Percentiles rank a stretch among this genome's conserved stretches.
Evolutionary conservation across 2,329 filamentous ascomycete genomes (phyloP).

Genomic region (Paecilomyces dactylethromorphus): DNA sequence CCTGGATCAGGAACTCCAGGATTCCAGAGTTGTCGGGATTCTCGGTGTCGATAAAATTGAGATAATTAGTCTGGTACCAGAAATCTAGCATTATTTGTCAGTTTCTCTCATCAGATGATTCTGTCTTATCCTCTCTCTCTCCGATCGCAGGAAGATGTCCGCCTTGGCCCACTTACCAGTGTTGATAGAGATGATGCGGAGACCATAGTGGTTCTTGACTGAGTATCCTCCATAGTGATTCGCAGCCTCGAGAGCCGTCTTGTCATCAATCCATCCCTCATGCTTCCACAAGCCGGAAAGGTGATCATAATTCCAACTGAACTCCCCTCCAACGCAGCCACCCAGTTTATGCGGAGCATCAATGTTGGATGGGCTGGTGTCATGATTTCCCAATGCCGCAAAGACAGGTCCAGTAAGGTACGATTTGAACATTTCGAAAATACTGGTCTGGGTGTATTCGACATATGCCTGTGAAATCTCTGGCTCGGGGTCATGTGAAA

Average conservation of each 20-base stretch:
- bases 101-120: slow-evolving; percentile 8
- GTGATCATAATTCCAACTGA: slow-evolving; percentile 54
- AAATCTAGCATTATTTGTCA: slow-evolving; percentile 11
- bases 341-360: slow-evolving; percentile 49
- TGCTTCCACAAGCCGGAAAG: slow-evolving; percentile 50
- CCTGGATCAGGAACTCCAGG: slow-evolving; percentile 45
- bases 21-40: slow-evolving; percentile 46
- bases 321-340: slow-evolving; percentile 47
- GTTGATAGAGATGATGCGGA: slow-evolving; percentile 49
- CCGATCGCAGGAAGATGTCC: not conserved
- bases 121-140: too few species aligned
- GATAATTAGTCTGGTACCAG: slow-evolving; percentile 32
- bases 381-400: slow-evolving; percentile 52
- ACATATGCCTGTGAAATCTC: slow-evolving; percentile 48
- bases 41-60: slow-evolving; percentile 48
- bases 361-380: slow-evolving; percentile 48
- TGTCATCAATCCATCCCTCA: slow-evolving; percentile 47
- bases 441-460: slow-evolving; percentile 47
- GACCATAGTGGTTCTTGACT: slow-evolving; percentile 46
- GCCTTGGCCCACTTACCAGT: slow-evolving; percentile 43
- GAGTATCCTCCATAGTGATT: slow-evolving; percentile 53
- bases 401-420: slow-evolving; percentile 54
- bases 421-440: slow-evolving; percentile 50
- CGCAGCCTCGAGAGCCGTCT: slow-evolving; percentile 41
- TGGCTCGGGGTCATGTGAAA: slow-evolving; percentile 48